Conservation (phyloP, 306 rosid species). For the Acacia acuminata region DNA sequence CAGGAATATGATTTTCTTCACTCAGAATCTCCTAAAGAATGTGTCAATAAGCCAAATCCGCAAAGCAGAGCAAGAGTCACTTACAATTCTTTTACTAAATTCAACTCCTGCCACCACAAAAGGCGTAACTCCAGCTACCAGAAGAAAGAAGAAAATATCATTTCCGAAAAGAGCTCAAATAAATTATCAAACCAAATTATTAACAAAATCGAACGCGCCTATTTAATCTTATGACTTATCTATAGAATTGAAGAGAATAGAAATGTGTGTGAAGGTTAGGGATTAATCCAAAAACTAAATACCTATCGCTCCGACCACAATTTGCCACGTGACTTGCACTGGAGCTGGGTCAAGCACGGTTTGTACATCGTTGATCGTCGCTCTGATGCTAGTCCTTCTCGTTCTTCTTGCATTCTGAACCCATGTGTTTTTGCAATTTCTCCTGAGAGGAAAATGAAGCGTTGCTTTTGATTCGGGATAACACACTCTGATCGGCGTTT, state of each 20-base stretch:
- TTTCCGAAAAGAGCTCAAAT: not conserved
- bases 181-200: not conserved
- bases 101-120: slow-evolving; percentile 94
- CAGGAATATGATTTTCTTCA: not conserved
- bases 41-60: not conserved
- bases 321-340: slow-evolving; percentile 46
- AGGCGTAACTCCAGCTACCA: slow-evolving; percentile 82
- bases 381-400: slow-evolving; percentile 6
- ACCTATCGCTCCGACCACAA: slow-evolving; percentile 49
- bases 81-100: slow-evolving; percentile 89
- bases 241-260: not conserved
- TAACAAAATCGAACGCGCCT: not conserved
- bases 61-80: slow-evolving; percentile 24
- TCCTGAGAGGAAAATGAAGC: not conserved
- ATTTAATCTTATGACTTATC: not conserved
- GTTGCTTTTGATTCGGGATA: not conserved
- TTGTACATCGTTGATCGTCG: slow-evolving; percentile 31
- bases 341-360: slow-evolving; percentile 41
- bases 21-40: not conserved
- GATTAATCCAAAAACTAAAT: not conserved
- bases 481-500: slow-evolving; percentile 10
- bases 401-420: slow-evolving; percentile 20
- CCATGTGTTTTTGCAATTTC: not conserved
- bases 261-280: not conserved
- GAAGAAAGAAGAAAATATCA: slow-evolving; percentile 4